Conservation (phyloP, 1,139 yeast genomes). For the Casaregolazyma lundiana region DNA sequence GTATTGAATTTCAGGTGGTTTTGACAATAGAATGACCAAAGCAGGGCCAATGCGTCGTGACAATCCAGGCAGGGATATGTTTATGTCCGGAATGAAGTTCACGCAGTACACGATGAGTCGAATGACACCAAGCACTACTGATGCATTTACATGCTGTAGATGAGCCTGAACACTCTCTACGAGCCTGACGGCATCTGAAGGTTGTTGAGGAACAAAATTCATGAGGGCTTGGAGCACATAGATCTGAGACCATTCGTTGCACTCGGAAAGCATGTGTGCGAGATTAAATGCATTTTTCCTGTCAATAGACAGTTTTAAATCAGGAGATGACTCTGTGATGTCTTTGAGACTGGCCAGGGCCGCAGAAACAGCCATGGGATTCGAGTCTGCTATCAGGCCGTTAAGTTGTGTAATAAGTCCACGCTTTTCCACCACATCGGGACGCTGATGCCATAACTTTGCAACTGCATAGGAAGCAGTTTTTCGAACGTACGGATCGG, state of each 20-base stretch:
- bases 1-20: conserved; percentile 82
- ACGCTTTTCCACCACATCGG: conserved; percentile 42
- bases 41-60: conserved; percentile 67
- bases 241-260: conserved; percentile 80
- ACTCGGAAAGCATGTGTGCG: conserved; percentile 44
- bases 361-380: conserved; percentile 63
- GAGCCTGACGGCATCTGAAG: conserved; percentile 59
- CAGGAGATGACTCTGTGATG: conserved; percentile 55
- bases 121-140: conserved; percentile 75
- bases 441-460: conserved; percentile 57
- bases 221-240: conserved; percentile 65
- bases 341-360: conserved; percentile 66
- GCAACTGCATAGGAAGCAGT: conserved; percentile 70
- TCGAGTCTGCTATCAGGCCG: conserved; percentile 49
- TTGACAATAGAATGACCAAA: conserved; percentile 63
- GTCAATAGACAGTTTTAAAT: conserved; percentile 52
- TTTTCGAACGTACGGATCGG: conserved; percentile 59
- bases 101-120: conserved; percentile 67
- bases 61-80: conserved; percentile 45
- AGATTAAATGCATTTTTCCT: conserved; percentile 52
- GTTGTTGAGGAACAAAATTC: conserved; percentile 65
- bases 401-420: conserved; percentile 54
- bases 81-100: conserved; percentile 52
- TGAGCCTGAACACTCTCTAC: conserved; percentile 70
- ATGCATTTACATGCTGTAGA: conserved; percentile 73